These are phyloP conservation scores for Silene noctiflora DNA, from an alignment of 179 eudicot species.

Conservation along the genomic window DNA sequence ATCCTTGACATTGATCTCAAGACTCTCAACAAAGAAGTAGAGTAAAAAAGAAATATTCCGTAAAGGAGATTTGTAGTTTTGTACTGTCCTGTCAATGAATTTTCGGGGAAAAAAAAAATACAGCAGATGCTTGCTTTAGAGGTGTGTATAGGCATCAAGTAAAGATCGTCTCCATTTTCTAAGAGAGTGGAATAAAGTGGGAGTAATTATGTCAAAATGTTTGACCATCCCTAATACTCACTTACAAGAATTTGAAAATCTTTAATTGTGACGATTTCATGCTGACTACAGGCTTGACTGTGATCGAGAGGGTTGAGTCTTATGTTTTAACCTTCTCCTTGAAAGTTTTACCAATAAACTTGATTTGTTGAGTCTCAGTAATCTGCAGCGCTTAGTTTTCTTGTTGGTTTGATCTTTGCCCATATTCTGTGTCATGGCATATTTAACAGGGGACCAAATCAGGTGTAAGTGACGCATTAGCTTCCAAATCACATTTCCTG, in stretches of 20 bases:
- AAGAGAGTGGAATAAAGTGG: not conserved
- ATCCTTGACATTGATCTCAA: not conserved
- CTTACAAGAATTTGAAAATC: no score
- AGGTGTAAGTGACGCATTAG: not conserved
- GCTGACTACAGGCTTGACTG: not conserved
- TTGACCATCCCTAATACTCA: not conserved
- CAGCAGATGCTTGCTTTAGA: not conserved
- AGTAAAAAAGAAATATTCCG: not conserved
- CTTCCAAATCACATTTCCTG: not conserved
- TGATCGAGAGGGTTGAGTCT: not conserved
- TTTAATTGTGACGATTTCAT: not conserved
- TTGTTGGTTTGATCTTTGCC: not conserved
- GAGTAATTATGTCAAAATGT: not conserved
- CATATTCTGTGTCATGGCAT: not conserved
- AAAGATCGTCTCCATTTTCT: not conserved
- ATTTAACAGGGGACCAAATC: slow-evolving; percentile 23
- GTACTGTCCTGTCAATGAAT: not conserved
- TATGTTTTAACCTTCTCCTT: not conserved
- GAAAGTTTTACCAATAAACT: not conserved
- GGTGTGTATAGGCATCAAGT: not conserved
- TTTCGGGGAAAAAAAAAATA: no score
- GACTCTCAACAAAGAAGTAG: not conserved
- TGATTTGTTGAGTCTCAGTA: not conserved
- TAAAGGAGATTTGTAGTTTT: not conserved
- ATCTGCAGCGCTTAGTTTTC: not conserved